Evolutionary conservation across 148 eudicot species (phyloP), one percentile per base, ranked within the genome.

Genomic region (Cornus suecica): DNA sequence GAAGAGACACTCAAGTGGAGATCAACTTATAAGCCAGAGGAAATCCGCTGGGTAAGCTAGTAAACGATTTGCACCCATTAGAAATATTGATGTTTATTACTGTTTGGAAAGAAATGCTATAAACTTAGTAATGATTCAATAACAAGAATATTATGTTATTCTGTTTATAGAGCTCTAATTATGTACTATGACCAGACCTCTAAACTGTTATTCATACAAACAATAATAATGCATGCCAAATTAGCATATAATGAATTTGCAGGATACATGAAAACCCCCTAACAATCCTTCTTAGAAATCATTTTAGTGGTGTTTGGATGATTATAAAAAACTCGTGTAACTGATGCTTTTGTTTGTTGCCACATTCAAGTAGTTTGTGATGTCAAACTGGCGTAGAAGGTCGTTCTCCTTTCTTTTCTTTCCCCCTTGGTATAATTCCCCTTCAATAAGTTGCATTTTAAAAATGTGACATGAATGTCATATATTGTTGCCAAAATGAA

Each of bases 1-100:
- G 90, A 87, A 82, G 99, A 90, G 82, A 90, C 97, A 7, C 84
- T 95, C 52, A 77, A 85, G 68, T 95, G 99, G 99, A 89, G 99
- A 76, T 84, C 85, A 67, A 76, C 81, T 70, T 95, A 79, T 83
- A 95, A 91, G 82, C 99, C 99, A 5, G 97, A 91, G 89, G 92
- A 92, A 79, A 95, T 95, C 76, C 87, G 93, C 45, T 95, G 99
- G 99, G 99, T 95, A 83, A 84, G 87, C 71, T 16, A 48, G 8
- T 29, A 6, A 26, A 67, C 65, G 25, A 15, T 26, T 2, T 58
- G 48, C 28, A 54, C 20, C 18, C 15, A 13, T 14, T 48, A 48
- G 54, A 48, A 48, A 11, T 48, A 11, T 48, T 48, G 6, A 37
- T 6, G 11, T 10, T 6, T 48, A 3, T 48, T 48, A 34, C 54